A percentile compares a stretch with the other conserved stretches of the same genome.
phyloP scores from a whole-genome alignment of 2,329 filamentous ascomycete genomes.

The Amphichorda felina region DNA sequence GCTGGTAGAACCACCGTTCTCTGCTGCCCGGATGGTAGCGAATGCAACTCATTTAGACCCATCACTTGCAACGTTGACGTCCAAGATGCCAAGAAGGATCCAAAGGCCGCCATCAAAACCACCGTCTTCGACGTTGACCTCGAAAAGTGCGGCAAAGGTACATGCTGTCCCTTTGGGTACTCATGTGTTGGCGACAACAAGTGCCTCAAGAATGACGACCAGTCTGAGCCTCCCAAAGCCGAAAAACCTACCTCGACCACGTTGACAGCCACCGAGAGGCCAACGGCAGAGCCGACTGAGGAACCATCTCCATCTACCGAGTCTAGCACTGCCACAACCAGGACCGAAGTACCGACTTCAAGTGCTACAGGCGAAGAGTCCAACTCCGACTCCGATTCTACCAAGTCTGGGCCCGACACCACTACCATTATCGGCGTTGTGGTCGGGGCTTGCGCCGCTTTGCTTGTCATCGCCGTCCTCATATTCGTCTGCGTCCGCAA shows the following conservation, averaged over 20 bases:
- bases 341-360: not conserved
- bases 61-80: conserved; percentile 51
- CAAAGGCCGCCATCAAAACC: conserved; percentile 53
- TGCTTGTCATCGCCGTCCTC: conserved; percentile 25
- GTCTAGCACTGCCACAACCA: conserved; percentile 2
- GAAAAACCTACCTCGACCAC: conserved; percentile 7
- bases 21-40: conserved; percentile 51
- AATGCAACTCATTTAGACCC: conserved; percentile 49
- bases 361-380: conserved; percentile 4
- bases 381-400: conserved; percentile 6
- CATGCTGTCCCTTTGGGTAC: conserved; percentile 68
- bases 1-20: conserved; percentile 55
- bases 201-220: conserved; percentile 42
- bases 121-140: conserved; percentile 46
- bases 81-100: conserved; percentile 46
- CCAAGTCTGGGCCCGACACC: conserved; percentile 16
- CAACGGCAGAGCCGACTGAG: conserved; percentile 1
- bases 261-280: conserved; percentile 1
- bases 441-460: conserved; percentile 30
- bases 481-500: conserved; percentile 26
- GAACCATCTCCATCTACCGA: too few species aligned
- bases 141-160: conserved; percentile 37
- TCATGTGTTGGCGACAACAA: conserved; percentile 34
- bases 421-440: conserved; percentile 34
- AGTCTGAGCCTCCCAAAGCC: conserved; percentile 25